These are phyloP conservation scores for Clarkia xantiana DNA, from an alignment of 345 rosid genomes.

Conservation along the genomic window DNA sequence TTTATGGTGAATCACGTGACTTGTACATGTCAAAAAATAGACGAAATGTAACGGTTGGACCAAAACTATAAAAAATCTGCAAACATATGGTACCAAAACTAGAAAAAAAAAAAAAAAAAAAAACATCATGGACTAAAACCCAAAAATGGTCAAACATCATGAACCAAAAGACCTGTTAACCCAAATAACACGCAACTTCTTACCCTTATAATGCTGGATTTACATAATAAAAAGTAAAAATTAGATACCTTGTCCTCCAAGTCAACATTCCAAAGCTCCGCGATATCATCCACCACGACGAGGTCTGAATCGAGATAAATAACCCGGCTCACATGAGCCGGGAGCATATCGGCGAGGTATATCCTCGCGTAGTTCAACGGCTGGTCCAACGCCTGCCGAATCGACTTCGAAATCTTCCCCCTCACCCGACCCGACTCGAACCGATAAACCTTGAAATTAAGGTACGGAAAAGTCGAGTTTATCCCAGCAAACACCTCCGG, in stretches of 20 bases:
- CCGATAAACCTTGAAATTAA: slow-evolving; percentile 19
- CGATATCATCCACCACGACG: slow-evolving; percentile 33
- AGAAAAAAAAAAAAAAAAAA: too few species aligned
- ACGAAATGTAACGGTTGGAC: too few species aligned
- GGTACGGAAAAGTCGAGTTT: slow-evolving; percentile 34
- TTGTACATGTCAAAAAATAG: too few species aligned
- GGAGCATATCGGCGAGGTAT: slow-evolving; percentile 30
- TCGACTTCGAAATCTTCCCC: slow-evolving; percentile 34
- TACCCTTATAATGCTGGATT: too few species aligned
- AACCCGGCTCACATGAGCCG: slow-evolving; percentile 18
- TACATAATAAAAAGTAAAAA: too few species aligned
- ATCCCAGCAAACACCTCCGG: slow-evolving; percentile 22
- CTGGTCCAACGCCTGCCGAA: slow-evolving; percentile 40
- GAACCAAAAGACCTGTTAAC: too few species aligned
- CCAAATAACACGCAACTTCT: too few species aligned
- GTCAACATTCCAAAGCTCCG: slow-evolving; percentile 35
- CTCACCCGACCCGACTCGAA: slow-evolving; percentile 28
- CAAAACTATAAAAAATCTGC: too few species aligned
- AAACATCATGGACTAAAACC: too few species aligned
- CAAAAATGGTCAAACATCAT: too few species aligned
- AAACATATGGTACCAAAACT: too few species aligned
- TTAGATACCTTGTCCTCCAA: slow-evolving; percentile 19
- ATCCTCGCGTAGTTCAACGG: slow-evolving; percentile 40
- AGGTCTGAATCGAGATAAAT: slow-evolving; percentile 39
- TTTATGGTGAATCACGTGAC: too few species aligned